Percentiles rank a stretch among this genome's conserved stretches.
phyloP scores from a whole-genome alignment of 202 grass and related monocot genomes.

The Setaria italica region DNA sequence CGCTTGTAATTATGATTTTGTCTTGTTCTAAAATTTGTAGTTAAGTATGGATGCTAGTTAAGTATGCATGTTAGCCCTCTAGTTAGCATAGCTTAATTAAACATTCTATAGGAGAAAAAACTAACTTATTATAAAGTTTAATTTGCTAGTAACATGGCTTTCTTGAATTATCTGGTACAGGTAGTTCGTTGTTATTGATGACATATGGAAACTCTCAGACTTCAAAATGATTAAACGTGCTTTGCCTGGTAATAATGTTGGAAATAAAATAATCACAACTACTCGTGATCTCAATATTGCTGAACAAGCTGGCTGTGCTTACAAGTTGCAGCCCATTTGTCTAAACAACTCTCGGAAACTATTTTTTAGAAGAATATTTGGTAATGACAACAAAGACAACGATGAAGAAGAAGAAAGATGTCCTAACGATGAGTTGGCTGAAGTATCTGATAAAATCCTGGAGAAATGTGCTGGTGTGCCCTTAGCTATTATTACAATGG shows the following conservation, averaged over 20 bases:
- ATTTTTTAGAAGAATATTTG: not conserved
- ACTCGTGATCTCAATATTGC: not conserved
- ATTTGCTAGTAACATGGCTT: too few relatives aligned
- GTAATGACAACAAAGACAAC: not conserved
- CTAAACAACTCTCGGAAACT: not conserved
- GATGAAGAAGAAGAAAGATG: not conserved
- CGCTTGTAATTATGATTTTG: too few relatives aligned
- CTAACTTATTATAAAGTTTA: too few relatives aligned
- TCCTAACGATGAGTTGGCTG: not conserved
- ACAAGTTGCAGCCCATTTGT: not conserved
- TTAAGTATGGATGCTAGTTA: too few relatives aligned
- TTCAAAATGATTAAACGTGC: not conserved
- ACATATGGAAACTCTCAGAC: not conserved
- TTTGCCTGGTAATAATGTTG: too few relatives aligned
- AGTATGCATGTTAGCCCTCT: too few relatives aligned
- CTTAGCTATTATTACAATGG: too few relatives aligned
- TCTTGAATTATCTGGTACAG: too few relatives aligned
- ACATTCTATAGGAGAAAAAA: too few relatives aligned
- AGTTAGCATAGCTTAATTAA: too few relatives aligned
- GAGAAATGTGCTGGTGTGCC: too few relatives aligned
- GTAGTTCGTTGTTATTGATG: not conserved
- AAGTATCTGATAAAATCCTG: constrained; percentile 11
- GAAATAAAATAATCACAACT: not conserved
- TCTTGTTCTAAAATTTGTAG: too few relatives aligned
- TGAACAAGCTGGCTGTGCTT: not conserved